These are phyloP conservation scores for Lentinula raphanica DNA, from an alignment of 768 basidiomycete species.

Conservation along the genomic window DNA sequence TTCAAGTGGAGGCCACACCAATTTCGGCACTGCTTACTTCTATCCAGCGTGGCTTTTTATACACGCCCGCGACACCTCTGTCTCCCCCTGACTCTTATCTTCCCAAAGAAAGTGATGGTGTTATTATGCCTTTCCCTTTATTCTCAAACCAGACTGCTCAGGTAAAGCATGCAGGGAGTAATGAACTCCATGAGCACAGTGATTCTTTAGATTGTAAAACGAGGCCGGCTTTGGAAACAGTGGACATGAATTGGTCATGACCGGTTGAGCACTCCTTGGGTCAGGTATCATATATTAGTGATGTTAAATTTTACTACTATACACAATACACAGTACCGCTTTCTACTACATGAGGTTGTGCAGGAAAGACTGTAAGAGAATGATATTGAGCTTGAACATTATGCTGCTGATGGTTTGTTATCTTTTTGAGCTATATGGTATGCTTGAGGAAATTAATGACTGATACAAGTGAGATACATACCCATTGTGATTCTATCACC, in stretches of 20 bases:
- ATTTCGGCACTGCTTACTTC: constrained; percentile 38
- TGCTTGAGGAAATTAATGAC: neutral
- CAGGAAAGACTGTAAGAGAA: no score
- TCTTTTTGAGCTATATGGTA: constrained; percentile 34
- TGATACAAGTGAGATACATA: constrained; percentile 18
- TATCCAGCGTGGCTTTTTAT: constrained; percentile 43
- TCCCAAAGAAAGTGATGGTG: neutral
- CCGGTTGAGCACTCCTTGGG: neutral
- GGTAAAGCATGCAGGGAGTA: neutral
- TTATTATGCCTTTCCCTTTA: neutral
- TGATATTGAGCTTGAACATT: constrained; percentile 10
- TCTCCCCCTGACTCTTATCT: constrained; percentile 35
- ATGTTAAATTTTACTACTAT: neutral
- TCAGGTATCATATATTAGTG: no score
- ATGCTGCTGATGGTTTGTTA: constrained; percentile 31
- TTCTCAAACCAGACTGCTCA: neutral
- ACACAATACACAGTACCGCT: no score
- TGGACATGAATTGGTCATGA: neutral
- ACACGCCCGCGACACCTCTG: constrained; percentile 36
- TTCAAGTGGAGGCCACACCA: constrained; percentile 26
- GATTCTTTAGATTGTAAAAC: neutral
- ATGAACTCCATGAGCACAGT: neutral
- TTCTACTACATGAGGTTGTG: no score
- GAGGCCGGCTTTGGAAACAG: neutral
- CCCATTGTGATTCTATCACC: constrained; percentile 84